These are phyloP conservation scores for Stemphylium lycopersici DNA, from an alignment of 2,329 filamentous ascomycete genomes.

Conservation along the genomic window DNA sequence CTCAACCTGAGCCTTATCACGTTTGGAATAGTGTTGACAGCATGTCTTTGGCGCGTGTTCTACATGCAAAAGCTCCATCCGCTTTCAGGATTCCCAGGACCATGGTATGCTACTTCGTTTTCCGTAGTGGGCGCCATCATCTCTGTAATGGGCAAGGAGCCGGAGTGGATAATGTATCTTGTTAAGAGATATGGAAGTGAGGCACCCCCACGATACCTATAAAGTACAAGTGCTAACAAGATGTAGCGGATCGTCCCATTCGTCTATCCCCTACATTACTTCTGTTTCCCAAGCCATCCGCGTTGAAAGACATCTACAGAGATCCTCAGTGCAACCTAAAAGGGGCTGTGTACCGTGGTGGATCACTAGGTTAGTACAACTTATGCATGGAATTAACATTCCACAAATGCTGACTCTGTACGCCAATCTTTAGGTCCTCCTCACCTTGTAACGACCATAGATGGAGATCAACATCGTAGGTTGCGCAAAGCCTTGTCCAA, in stretches of 20 bases:
- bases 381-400: neutral
- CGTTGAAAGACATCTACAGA: conserved; percentile 52
- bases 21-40: conserved; percentile 8
- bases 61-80: conserved; percentile 53
- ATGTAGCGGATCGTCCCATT: conserved; percentile 41
- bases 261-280: conserved; percentile 49
- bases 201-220: conserved; percentile 10
- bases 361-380: conserved; percentile 26
- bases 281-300: conserved; percentile 44
- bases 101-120: conserved; percentile 47
- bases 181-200: conserved; percentile 38
- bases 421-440: conserved; percentile 37
- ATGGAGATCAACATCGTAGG: conserved; percentile 42
- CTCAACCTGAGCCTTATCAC: conserved; percentile 5
- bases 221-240: neutral
- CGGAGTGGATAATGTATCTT: conserved; percentile 38
- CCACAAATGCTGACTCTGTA: neutral
- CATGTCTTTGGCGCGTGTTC: conserved; percentile 28
- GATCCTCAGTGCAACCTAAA: conserved; percentile 48
- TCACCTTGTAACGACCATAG: conserved; percentile 43
- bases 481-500: conserved; percentile 49
- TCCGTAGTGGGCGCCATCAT: conserved; percentile 39
- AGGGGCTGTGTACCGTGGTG: conserved; percentile 43
- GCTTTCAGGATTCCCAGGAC: conserved; percentile 52
- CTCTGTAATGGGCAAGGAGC: conserved; percentile 35